Evolutionary conservation across 208 protist species (phyloP).

Genomic region (Porcisia hertigi): DNA sequence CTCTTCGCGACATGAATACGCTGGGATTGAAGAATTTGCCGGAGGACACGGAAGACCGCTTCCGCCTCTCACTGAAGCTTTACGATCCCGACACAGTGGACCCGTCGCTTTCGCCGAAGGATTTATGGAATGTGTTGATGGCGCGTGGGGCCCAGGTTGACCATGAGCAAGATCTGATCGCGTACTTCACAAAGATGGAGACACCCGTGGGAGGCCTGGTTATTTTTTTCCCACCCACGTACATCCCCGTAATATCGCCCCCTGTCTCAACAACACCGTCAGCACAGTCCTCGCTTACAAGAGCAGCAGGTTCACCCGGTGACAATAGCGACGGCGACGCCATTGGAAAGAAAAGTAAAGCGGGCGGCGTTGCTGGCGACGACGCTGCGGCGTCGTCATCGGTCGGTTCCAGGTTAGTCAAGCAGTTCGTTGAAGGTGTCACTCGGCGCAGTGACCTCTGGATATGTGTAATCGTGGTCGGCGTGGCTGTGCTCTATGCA

Average conservation of each 20-base stretch:
- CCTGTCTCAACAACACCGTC: not conserved
- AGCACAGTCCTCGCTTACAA: not conserved
- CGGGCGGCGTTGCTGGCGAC: not conserved
- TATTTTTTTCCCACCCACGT: constrained; percentile 41
- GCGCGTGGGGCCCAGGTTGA: constrained; percentile 24
- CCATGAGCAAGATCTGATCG: constrained; percentile 51
- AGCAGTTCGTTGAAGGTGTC: not conserved
- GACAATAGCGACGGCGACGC: not conserved
- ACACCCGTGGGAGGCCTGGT: constrained; percentile 41
- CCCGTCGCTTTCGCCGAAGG: constrained; percentile 18
- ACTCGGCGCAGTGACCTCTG: constrained; percentile 11
- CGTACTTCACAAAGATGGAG: constrained; percentile 38
- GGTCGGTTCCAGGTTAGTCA: not conserved
- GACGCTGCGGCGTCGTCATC: not conserved
- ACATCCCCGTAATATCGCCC: constrained; percentile 28
- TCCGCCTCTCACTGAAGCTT: constrained; percentile 48
- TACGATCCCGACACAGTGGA: constrained; percentile 28
- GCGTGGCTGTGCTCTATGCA: constrained; percentile 16
- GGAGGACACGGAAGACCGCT: constrained; percentile 41
- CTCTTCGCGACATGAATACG: constrained; percentile 50
- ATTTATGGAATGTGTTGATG: constrained; percentile 36
- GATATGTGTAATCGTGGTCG: constrained; percentile 15
- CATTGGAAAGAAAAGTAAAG: not conserved
- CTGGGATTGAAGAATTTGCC: constrained; percentile 31
- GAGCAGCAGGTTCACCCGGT: no score